phyloP scores from a whole-genome alignment of 1,284 basidiomycete genomes.

The Ganoderma boninense region DNA sequence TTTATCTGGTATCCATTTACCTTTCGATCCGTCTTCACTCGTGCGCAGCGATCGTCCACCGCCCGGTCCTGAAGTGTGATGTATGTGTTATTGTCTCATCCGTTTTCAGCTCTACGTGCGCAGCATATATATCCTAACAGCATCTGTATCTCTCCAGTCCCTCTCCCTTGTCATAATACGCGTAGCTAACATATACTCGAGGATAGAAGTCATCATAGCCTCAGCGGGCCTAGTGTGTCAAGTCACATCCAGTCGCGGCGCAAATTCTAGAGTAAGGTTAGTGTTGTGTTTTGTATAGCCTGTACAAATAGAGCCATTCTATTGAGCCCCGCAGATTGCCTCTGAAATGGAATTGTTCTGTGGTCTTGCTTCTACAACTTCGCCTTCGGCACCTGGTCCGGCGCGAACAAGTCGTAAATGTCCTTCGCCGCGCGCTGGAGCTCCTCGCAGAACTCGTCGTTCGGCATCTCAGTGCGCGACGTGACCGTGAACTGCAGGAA shows the following conservation, averaged over 20 bases:
- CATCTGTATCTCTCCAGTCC: constrained; percentile 35
- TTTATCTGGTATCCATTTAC: neutral
- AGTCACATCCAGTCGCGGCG: neutral
- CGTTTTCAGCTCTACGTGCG: constrained; percentile 29
- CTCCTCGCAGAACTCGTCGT: constrained; percentile 70
- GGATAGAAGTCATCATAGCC: constrained; percentile 24
- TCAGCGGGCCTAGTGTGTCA: neutral
- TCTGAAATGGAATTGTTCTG: neutral
- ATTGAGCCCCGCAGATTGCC: neutral
- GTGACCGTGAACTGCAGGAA: constrained; percentile 85
- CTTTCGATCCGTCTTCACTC: neutral
- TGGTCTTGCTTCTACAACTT: constrained; percentile 13
- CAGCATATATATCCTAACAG: constrained; percentile 41
- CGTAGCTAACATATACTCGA: constrained; percentile 37
- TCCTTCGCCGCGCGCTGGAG: constrained; percentile 74
- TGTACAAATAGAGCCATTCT: neutral
- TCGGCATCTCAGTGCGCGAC: constrained; percentile 79
- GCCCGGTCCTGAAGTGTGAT: constrained; percentile 22
- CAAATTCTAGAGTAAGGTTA: neutral
- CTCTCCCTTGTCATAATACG: constrained; percentile 36
- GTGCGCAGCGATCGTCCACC: constrained; percentile 1
- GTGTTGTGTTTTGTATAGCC: neutral
- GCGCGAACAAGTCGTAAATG: constrained; percentile 51
- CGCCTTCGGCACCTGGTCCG: constrained; percentile 20
- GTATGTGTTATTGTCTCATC: constrained; percentile 24